These are phyloP conservation scores for Picea abies DNA, from an alignment of 83 land plant species.

Conservation along the genomic window DNA sequence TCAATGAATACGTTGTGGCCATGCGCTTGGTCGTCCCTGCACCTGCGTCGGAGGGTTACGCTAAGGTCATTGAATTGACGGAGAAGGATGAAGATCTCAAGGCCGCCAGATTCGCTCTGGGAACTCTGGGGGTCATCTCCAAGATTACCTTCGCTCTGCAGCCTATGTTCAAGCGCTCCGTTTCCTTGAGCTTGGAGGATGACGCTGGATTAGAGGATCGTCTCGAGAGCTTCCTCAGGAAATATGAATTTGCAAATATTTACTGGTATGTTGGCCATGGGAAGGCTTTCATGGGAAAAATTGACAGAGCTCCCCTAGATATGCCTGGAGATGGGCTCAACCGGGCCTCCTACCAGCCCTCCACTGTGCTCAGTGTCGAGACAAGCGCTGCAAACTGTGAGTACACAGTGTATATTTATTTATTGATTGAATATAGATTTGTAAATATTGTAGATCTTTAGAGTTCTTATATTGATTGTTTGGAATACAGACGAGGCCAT, in stretches of 20 bases:
- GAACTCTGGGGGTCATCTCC: constrained; percentile 28
- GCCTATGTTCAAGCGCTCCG: constrained; percentile 38
- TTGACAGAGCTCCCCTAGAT: background rate
- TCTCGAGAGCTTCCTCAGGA: background rate
- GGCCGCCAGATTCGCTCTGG: constrained; percentile 28
- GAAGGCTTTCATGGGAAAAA: background rate
- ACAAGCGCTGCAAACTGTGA: background rate
- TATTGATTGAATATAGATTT: too few relatives aligned
- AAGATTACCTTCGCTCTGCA: constrained; percentile 23
- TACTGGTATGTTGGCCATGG: constrained; percentile 17
- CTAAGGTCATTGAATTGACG: background rate
- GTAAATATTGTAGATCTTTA: too few relatives aligned
- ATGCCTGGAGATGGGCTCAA: background rate
- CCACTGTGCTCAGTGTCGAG: background rate
- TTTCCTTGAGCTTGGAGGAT: constrained; percentile 1
- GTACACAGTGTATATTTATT: background rate
- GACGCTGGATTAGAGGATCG: constrained; percentile 19
- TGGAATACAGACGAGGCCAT: constrained; percentile 13
- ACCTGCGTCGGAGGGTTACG: constrained; percentile 15
- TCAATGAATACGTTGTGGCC: background rate
- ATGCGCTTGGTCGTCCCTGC: constrained; percentile 27
- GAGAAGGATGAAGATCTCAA: background rate
- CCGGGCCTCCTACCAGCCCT: constrained; percentile 2
- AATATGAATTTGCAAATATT: background rate
- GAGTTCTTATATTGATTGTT: too few relatives aligned